Evolutionary conservation across 1,284 basidiomycete species (phyloP), one percentile per base, ranked within the genome.

Genomic region (Meripilus lineatus): DNA sequence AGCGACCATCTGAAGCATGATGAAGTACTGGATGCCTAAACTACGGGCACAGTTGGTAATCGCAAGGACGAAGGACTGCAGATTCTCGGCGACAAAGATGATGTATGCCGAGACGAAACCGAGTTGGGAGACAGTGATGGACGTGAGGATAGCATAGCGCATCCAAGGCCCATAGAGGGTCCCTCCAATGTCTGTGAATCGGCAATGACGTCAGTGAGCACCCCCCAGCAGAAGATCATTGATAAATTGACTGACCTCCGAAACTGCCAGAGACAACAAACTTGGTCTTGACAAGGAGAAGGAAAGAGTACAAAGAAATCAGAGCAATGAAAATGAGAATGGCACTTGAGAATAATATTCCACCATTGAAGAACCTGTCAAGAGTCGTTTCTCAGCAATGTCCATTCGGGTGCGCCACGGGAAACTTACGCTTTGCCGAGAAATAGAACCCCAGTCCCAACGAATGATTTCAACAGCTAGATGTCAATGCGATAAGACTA

Each of bases 371-470:
- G 70, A 99, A 98, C 36, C 89, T 91, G 22, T 44, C 4, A 33
- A 6, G 22, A 21, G 14, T 3, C n/a, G 44, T 37, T 48, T 48
- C 15, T 57, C 44, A 36, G 34, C 5, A 38, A 45, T 46, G 38
- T 22, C 8, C 20, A 15, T 7, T n/a, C 3, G 37, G 33, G 17
- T 6, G 22, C 37, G 36, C 39, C 25, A 32, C 17, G 18, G 21
- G 30, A 30, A 6, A 71, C 84, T 58, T 61, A 84, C 77, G 86
- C 95, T 70, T 93, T 97, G 47, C 93, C 96, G 40, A 99, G 77
- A 72, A 99, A 99, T 21, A 99, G 67, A 10, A 99, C 85, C 25
- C 95, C 95, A 7, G 95, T 99, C 17, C 95, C 95, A 40, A 99
- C 85, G 59, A 99, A 99, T 0, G 91, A 87, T 66, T 99, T 98